phyloP scores from a whole-genome alignment of 176 grass and related monocot genomes.

The Avena sativa region DNA sequence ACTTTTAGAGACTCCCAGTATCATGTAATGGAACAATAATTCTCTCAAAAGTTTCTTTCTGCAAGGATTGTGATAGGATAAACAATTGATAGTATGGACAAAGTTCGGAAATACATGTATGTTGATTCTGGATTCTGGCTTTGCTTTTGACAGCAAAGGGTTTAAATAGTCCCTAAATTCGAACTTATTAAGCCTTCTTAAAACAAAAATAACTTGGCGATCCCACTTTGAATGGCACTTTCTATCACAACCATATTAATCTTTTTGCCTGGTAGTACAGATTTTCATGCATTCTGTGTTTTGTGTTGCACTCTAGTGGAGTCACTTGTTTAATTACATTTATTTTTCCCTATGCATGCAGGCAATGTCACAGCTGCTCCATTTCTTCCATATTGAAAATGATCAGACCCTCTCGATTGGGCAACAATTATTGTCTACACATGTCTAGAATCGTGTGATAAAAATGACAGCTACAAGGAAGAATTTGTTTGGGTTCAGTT shows the following conservation, averaged over 20 bases:
- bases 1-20: background rate
- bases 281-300: background rate
- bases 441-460: conserved; percentile 57
- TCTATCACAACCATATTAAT: background rate
- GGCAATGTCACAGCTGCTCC: conserved; percentile 70
- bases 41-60: background rate
- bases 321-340: background rate
- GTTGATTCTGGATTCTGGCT: background rate
- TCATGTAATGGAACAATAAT: background rate
- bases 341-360: conserved; percentile 29
- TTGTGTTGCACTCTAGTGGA: background rate
- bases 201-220: background rate
- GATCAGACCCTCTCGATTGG: conserved; percentile 66
- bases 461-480: conserved; percentile 54
- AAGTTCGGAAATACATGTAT: background rate
- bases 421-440: conserved; percentile 60
- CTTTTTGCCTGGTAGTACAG: background rate
- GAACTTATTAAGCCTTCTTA: background rate
- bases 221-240: background rate
- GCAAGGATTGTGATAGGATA: background rate
- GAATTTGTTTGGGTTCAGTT: conserved; percentile 73
- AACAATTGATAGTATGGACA: background rate
- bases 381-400: conserved; percentile 60
- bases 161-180: background rate
- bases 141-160: background rate